phyloP scores from a whole-genome alignment of 2,329 filamentous ascomycete genomes.

The Hypoxylon sp. region DNA sequence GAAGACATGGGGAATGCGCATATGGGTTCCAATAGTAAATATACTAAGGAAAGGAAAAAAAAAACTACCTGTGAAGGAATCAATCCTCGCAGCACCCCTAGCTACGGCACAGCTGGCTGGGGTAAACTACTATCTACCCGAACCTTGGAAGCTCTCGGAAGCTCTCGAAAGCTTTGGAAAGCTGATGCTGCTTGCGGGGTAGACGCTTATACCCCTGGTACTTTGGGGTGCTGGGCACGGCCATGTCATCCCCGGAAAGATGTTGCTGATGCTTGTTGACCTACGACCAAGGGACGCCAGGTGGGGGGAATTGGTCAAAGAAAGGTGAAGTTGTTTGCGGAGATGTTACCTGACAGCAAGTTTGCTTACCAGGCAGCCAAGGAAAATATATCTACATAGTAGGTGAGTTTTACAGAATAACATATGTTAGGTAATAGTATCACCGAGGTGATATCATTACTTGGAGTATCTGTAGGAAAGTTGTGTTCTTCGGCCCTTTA shows the following conservation, averaged over 20 bases:
- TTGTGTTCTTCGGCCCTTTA: background rate
- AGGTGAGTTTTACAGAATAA: background rate
- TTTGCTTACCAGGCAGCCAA: background rate
- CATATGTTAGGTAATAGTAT: conserved; percentile 1
- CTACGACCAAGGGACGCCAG: conserved; percentile 1
- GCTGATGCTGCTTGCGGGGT: conserved; percentile 16
- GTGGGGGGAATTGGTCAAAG: background rate
- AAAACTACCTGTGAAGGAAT: conserved; percentile 10
- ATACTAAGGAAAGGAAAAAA: conserved; percentile 14
- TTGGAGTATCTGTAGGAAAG: background rate
- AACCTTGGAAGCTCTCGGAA: conserved; percentile 25
- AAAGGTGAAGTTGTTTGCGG: conserved; percentile 17
- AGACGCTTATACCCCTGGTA: conserved; percentile 31
- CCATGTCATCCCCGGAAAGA: background rate
- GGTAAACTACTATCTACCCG: conserved; percentile 20
- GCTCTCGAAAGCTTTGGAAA: conserved; percentile 25
- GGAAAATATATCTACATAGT: background rate
- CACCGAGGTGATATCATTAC: conserved; percentile 4
- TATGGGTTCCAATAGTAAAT: background rate
- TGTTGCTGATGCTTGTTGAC: background rate
- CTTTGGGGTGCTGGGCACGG: conserved; percentile 28
- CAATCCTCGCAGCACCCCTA: conserved; percentile 13
- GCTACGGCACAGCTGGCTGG: conserved; percentile 5
- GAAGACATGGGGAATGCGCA: conserved; percentile 1
- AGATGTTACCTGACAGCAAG: background rate